Conservation (phyloP, 768 basidiomycete genomes). For the Terana coerulea region DNA sequence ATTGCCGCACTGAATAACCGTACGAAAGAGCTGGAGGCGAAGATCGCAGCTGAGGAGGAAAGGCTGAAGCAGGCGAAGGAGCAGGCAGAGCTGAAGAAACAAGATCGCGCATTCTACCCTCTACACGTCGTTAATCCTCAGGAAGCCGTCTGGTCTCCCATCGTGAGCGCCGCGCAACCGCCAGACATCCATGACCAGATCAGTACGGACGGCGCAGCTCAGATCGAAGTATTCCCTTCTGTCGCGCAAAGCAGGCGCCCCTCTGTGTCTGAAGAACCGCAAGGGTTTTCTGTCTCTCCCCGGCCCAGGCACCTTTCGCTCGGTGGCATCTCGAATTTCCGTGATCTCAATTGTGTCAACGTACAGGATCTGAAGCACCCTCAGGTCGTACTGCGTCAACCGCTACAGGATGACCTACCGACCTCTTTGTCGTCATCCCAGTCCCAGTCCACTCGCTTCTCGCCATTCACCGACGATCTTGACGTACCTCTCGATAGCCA, state of each 20-base stretch:
- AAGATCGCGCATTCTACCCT: constrained; percentile 36
- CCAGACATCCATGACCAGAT: constrained; percentile 16
- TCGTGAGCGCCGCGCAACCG: constrained; percentile 11
- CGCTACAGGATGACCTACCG: constrained; percentile 38
- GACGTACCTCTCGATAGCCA: constrained; percentile 20
- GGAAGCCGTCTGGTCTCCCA: constrained; percentile 19
- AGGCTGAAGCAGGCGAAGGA: constrained; percentile 56
- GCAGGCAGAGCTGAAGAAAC: constrained; percentile 47
- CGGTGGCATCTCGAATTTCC: constrained; percentile 23
- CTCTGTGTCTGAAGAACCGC: constrained; percentile 14
- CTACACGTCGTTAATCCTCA: constrained; percentile 24
- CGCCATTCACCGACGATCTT: constrained; percentile 50
- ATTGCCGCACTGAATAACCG: constrained; percentile 58
- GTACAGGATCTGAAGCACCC: constrained; percentile 10
- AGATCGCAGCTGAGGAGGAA: constrained; percentile 59
- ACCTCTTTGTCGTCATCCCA: constrained; percentile 26
- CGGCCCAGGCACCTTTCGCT: constrained; percentile 23
- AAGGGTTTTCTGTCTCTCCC: constrained; percentile 20
- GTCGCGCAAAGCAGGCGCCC: constrained; percentile 11
- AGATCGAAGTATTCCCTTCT: constrained; percentile 19
- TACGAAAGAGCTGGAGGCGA: constrained; percentile 72
- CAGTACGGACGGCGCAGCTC: constrained; percentile 13
- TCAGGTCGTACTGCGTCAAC: constrained; percentile 28
- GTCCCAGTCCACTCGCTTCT: constrained; percentile 36
- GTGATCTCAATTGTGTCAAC: constrained; percentile 13